phyloP scores from a whole-genome alignment of 257 asterid species.

The Nicotiana benthamiana region DNA sequence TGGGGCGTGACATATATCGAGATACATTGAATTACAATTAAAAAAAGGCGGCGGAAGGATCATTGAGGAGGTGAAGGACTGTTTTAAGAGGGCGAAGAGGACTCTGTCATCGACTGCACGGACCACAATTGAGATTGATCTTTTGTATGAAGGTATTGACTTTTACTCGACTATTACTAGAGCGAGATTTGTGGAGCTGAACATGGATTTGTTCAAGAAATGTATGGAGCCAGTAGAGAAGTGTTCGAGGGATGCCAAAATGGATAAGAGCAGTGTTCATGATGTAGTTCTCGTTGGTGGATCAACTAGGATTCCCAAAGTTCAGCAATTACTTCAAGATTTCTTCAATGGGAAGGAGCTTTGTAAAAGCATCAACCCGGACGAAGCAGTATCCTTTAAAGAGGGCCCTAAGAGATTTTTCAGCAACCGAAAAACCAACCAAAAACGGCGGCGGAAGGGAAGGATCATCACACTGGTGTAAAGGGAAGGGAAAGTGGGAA shows the following conservation, averaged over 20 bases:
- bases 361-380: slow-evolving; percentile 64
- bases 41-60: no score
- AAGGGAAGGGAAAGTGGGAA: no score
- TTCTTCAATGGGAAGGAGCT: slow-evolving; percentile 61
- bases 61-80: slow-evolving; percentile 16
- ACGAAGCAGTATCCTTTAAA: slow-evolving; percentile 76
- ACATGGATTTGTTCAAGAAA: slow-evolving; percentile 26
- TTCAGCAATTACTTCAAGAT: no score
- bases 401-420: no score
- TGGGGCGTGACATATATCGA: no score
- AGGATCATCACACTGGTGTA: no score
- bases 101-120: slow-evolving; percentile 24
- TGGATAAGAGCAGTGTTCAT: slow-evolving; percentile 19
- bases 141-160: background rate
- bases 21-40: no score
- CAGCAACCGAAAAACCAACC: no score
- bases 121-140: slow-evolving; percentile 18
- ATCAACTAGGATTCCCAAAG: slow-evolving; percentile 25
- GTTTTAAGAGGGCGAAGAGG: slow-evolving; percentile 24
- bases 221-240: slow-evolving; percentile 29
- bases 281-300: slow-evolving; percentile 33
- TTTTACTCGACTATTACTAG: slow-evolving; percentile 12
- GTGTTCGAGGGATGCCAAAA: slow-evolving; percentile 24
- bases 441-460: no score
- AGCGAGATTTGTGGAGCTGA: slow-evolving; percentile 24